These are phyloP conservation scores for Hymenoscyphus repandus DNA, from an alignment of 2,329 filamentous ascomycete species.

Conservation along the genomic window DNA sequence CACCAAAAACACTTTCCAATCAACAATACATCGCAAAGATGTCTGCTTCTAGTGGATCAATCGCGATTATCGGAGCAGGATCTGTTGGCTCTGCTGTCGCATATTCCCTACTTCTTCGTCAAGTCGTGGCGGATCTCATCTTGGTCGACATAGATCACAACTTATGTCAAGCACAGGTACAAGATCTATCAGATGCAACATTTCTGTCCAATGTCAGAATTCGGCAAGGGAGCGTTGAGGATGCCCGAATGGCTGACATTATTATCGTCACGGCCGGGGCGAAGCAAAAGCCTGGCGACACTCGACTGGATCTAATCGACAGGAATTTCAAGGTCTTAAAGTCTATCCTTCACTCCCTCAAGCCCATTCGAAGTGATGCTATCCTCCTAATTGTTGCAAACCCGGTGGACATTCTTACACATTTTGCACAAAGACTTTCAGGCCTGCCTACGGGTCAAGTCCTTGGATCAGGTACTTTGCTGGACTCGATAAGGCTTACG, in stretches of 20 bases:
- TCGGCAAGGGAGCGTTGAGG: conserved; percentile 25
- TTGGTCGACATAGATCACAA: conserved; percentile 46
- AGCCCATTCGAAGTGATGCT: conserved; percentile 41
- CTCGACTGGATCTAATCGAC: conserved; percentile 40
- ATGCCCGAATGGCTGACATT: conserved; percentile 49
- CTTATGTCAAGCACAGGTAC: conserved; percentile 43
- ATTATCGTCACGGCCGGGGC: conserved; percentile 50
- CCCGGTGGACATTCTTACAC: conserved; percentile 50
- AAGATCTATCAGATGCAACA: conserved; percentile 47
- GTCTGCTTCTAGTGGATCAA: conserved; percentile 19
- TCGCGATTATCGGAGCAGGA: conserved; percentile 47
- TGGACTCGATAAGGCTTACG: conserved; percentile 46
- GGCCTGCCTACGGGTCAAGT: conserved; percentile 45
- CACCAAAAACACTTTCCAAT: too few species aligned
- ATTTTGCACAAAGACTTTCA: conserved; percentile 42
- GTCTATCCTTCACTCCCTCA: conserved; percentile 38
- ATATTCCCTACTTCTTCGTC: conserved; percentile 45
- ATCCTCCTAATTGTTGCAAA: conserved; percentile 49
- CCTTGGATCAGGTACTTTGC: conserved; percentile 47
- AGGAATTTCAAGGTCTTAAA: conserved; percentile 36
- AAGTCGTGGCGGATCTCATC: conserved; percentile 46
- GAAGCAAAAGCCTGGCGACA: conserved; percentile 39
- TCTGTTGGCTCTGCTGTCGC: conserved; percentile 47
- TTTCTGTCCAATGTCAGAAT: conserved; percentile 41
- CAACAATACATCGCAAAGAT: conserved; percentile 1